Conservation (phyloP, 345 rosid genomes). For the Rhizophora apiculata region DNA sequence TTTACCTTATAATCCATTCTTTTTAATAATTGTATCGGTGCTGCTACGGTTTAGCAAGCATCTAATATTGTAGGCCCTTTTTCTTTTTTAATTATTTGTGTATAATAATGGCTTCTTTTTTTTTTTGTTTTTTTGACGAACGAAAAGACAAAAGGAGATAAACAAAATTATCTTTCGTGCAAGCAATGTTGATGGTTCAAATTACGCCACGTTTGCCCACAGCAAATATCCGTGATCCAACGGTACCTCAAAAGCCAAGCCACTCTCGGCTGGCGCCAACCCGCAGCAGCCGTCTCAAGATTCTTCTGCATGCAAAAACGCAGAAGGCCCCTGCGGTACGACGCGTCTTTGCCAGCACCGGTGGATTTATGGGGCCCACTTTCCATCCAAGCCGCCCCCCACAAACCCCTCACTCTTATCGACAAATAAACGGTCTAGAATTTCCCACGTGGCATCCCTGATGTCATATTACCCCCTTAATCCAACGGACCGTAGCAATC, state of each 20-base stretch:
- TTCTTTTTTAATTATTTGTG: no score
- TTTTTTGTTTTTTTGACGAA: no score
- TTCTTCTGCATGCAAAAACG: conserved; percentile 1
- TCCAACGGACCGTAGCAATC: conserved; percentile 51
- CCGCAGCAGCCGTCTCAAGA: conserved; percentile 32
- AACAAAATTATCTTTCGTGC: no score
- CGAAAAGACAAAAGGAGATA: no score
- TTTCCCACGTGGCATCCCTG: conserved; percentile 46
- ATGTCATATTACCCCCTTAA: conserved; percentile 45
- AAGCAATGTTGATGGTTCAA: background rate
- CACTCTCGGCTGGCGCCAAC: conserved; percentile 8
- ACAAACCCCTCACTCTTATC: conserved; percentile 47
- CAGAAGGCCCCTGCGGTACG: background rate
- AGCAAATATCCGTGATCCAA: conserved; percentile 12
- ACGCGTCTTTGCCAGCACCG: conserved; percentile 17
- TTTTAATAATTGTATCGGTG: no score
- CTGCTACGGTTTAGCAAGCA: no score
- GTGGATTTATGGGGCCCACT: conserved; percentile 7
- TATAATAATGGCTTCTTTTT: no score
- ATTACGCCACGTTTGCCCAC: conserved; percentile 13
- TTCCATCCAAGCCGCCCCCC: conserved; percentile 23
- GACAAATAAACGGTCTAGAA: conserved; percentile 42
- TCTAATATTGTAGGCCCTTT: no score
- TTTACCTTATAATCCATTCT: no score
- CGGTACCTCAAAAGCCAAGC: conserved; percentile 3